Evolutionary conservation across 2,329 filamentous ascomycete genomes (phyloP), one percentile per base, ranked within the genome.

Genomic region (Calonectria multiphialidica): DNA sequence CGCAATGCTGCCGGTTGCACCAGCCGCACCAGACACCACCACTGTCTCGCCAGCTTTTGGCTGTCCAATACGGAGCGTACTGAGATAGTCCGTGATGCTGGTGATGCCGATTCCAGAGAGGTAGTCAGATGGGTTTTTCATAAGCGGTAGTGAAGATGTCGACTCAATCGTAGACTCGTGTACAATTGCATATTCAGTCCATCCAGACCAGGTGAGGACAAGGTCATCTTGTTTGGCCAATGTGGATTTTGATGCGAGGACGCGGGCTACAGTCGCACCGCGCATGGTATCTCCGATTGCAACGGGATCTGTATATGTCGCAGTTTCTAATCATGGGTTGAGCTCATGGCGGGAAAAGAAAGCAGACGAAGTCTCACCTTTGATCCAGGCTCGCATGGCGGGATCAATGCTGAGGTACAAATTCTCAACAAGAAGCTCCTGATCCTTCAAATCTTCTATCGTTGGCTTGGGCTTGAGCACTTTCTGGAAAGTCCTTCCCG

Each of bases 11-110:
- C 94, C 94, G 0, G 94, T 96, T 0, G 94, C 94, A 5, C 94
- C 94, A 0, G 94, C 94, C 2, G 94, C 94, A 5, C 93, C 94
- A 9, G 91, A 93, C 0, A 96, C 92, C 9, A 96, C 93, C 1
- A 96, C 93, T 6, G 93, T 91, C 74, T 96, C 93, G 3, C 93
- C 93, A 1, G 88, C 82, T 81, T 92, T 91, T 40, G 93, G 90
- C 66, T 93, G 85, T 1, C 91, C 94, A 53, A 96, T 89, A 66
- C 93, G 89, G 37, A 90, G 82, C 80, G 95, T 90, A n/a, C 94
- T 94, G 74, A 94, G 93, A 84, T 94, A 96, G 1, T 93, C 94
- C 0, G 94, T 95, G 72, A 95, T 77, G 1, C 93, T 93, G 0
- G 93, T 94, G 81, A 91, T 84, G 9, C 93, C 94, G 28, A 90